phyloP scores from a whole-genome alignment of 2,329 filamentous ascomycete genomes.

The Alternaria alternata region DNA sequence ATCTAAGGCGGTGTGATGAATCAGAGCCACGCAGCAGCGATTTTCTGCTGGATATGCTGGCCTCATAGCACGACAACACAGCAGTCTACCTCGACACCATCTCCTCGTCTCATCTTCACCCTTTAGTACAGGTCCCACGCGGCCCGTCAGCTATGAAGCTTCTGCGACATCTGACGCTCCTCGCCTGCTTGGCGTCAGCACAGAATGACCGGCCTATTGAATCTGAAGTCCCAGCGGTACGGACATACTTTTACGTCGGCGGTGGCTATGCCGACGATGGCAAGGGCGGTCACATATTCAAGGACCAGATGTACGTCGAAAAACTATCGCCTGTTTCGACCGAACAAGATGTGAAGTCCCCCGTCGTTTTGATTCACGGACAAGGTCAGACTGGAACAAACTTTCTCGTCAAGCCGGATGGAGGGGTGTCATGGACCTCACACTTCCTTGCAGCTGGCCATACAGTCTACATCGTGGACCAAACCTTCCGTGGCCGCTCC shows the following conservation, averaged over 20 bases:
- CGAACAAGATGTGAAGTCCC: not conserved
- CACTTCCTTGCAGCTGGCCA: slow-evolving; percentile 57
- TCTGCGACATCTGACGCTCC: not conserved
- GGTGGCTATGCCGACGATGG: slow-evolving; percentile 25
- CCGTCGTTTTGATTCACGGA: slow-evolving; percentile 23
- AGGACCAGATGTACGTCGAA: slow-evolving; percentile 33
- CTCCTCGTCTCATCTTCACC: not conserved
- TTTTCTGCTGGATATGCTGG: not conserved
- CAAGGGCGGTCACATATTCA: slow-evolving; percentile 21
- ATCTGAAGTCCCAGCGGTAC: slow-evolving; percentile 11
- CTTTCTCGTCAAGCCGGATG: slow-evolving; percentile 56
- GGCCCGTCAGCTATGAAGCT: not conserved
- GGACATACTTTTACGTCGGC: slow-evolving; percentile 29
- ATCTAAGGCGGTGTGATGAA: not conserved
- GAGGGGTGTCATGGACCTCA: slow-evolving; percentile 59
- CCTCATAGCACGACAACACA: not conserved
- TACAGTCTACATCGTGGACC: slow-evolving; percentile 59
- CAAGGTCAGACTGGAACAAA: slow-evolving; percentile 31
- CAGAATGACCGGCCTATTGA: not conserved
- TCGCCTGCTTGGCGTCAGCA: not conserved
- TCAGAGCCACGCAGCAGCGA: not conserved
- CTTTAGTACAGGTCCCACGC: not conserved
- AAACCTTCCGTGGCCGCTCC: slow-evolving; percentile 56
- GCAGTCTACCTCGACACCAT: not conserved
- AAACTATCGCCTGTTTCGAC: slow-evolving; percentile 12